These are phyloP conservation scores for Talaromyces trachyspermus DNA, from an alignment of 495 filamentous ascomycete genomes.

Conservation along the genomic window DNA sequence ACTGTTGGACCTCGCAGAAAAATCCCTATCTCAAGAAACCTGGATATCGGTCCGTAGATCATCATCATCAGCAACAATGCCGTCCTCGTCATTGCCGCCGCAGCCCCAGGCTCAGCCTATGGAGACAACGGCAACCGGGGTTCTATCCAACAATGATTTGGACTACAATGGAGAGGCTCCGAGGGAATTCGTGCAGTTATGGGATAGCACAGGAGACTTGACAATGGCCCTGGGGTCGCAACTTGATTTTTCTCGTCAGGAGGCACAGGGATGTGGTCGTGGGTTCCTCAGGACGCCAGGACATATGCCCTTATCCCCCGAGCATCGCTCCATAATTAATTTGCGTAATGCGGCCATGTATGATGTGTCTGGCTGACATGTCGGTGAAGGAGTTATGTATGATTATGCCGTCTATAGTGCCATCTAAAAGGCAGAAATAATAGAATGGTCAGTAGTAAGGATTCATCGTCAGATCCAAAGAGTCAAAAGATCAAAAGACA, in stretches of 20 bases:
- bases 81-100: background rate
- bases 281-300: background rate
- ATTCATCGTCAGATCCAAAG: too few species aligned
- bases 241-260: background rate
- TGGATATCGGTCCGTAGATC: background rate
- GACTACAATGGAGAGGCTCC: background rate
- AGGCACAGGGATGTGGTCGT: constrained; percentile 8
- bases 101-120: background rate
- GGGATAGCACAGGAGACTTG: constrained; percentile 4
- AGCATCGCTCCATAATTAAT: constrained; percentile 3
- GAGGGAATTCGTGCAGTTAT: constrained; percentile 7
- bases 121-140: background rate
- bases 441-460: too few species aligned
- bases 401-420: too few species aligned
- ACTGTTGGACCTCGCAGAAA: constrained; percentile 1
- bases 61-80: background rate
- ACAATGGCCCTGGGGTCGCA: constrained; percentile 4
- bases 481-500: too few species aligned
- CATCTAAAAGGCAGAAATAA: too few species aligned
- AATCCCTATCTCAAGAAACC: background rate
- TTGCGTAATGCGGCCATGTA: too few species aligned
- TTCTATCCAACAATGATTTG: background rate
- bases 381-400: too few species aligned
- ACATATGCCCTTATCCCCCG: background rate
- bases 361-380: too few species aligned